Conservation (phyloP, 345 rosid genomes). For the Melaleuca alternifolia region DNA sequence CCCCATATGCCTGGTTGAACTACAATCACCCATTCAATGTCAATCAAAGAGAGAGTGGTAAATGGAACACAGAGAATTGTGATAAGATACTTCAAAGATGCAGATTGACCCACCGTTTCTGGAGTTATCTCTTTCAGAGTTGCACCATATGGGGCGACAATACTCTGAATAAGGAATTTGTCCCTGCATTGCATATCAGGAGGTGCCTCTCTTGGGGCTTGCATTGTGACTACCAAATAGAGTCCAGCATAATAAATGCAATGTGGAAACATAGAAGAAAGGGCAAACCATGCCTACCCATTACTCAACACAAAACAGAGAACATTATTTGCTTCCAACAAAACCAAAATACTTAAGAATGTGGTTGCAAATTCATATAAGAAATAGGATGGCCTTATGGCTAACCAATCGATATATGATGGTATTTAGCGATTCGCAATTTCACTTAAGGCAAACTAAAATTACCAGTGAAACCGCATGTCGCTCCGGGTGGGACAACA, state of each 20-base stretch:
- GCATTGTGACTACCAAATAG: slow-evolving; percentile 66
- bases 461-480: slow-evolving; percentile 64
- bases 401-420: background rate
- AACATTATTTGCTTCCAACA: background rate
- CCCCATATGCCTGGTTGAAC: slow-evolving; percentile 59
- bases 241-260: slow-evolving; percentile 2
- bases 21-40: slow-evolving; percentile 11
- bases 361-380: background rate
- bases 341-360: background rate
- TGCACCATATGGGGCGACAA: slow-evolving; percentile 47
- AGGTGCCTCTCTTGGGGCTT: slow-evolving; percentile 80
- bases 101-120: slow-evolving; percentile 39
- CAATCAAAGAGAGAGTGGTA: background rate
- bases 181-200: slow-evolving; percentile 81
- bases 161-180: slow-evolving; percentile 81
- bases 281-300: background rate
- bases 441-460: background rate
- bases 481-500: slow-evolving; percentile 44
- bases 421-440: background rate
- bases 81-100: background rate
- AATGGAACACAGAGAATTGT: background rate
- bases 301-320: background rate
- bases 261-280: background rate
- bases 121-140: slow-evolving; percentile 43
- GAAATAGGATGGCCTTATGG: background rate